Evolutionary conservation across 768 basidiomycete species (phyloP).

Genomic region (Tulasnella sp.): DNA sequence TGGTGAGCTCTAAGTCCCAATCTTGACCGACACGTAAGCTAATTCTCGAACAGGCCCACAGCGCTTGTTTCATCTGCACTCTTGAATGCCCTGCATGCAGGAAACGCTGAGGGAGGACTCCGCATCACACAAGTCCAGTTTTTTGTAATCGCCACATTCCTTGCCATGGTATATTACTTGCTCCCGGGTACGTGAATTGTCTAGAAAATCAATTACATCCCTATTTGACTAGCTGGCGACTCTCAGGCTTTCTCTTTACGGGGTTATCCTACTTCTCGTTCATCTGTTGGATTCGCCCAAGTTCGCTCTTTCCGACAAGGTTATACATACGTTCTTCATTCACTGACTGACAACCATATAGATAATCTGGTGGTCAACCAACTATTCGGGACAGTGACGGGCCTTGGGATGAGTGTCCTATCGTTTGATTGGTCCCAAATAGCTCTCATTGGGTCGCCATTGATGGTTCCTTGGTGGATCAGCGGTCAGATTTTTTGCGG

Average conservation of each 20-base stretch:
- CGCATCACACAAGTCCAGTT: constrained; percentile 74
- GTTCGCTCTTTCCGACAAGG: constrained; percentile 32
- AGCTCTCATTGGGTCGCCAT: constrained; percentile 62
- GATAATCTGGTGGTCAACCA: constrained; percentile 84
- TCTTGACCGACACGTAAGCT: neutral
- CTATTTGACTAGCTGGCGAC: neutral
- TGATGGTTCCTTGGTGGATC: constrained; percentile 95
- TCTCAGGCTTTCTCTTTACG: constrained; percentile 81
- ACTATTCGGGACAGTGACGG: constrained; percentile 78
- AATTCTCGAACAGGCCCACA: constrained; percentile 94
- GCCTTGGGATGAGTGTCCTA: constrained; percentile 82
- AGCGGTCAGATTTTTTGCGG: constrained; percentile 82
- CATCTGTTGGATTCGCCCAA: constrained; percentile 63
- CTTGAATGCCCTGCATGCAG: constrained; percentile 94
- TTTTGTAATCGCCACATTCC: constrained; percentile 62
- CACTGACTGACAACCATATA: constrained; percentile 29
- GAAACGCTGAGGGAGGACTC: constrained; percentile 58
- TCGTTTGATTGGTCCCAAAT: constrained; percentile 93
- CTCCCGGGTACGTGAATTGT: constrained; percentile 63
- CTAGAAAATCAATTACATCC: neutral
- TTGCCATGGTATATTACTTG: constrained; percentile 80
- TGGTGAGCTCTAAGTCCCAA: neutral
- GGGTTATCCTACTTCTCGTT: constrained; percentile 86
- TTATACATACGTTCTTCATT: neutral
- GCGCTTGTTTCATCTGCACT: constrained; percentile 92